phyloP scores from a whole-genome alignment of 2,329 filamentous ascomycete species.

The Penicillium corylophilum region DNA sequence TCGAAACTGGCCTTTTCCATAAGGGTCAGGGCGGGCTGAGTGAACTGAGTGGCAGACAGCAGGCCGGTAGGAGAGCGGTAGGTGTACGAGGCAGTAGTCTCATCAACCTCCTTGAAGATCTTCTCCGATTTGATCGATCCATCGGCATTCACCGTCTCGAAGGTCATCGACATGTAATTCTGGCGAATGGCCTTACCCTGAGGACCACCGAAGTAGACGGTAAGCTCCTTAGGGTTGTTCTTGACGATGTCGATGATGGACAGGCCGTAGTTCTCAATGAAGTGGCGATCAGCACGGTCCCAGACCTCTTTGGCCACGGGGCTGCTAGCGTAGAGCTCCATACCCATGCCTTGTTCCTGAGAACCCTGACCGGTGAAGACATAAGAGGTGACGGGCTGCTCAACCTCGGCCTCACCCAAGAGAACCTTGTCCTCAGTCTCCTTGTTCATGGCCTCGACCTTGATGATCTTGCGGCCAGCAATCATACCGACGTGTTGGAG shows the following conservation, averaged over 20 bases:
- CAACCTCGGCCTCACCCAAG: conserved; percentile 91
- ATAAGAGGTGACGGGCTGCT: conserved; percentile 94
- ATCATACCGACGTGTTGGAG: conserved; percentile 98
- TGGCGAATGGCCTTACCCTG: conserved; percentile 95
- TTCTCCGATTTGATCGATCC: conserved; percentile 96
- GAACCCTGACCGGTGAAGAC: conserved; percentile 98
- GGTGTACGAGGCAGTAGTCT: conserved; percentile 91
- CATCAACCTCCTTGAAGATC: conserved; percentile 97
- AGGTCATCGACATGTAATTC: conserved; percentile 99
- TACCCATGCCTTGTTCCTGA: conserved; percentile 99
- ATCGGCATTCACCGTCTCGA: conserved; percentile 92
- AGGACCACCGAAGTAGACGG: conserved; percentile 95
- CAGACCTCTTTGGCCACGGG: conserved; percentile 94
- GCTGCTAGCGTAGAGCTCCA: conserved; percentile 95
- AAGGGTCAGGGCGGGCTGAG: conserved; percentile 90
- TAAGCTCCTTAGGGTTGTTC: conserved; percentile 99
- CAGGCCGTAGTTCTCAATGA: conserved; percentile 98
- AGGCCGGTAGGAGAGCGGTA: conserved; percentile 94
- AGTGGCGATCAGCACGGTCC: conserved; percentile 96
- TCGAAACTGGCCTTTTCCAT: conserved; percentile 99
- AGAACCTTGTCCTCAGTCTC: conserved; percentile 97
- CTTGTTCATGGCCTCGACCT: conserved; percentile 93
- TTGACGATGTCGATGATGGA: conserved; percentile 98
- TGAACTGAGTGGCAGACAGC: conserved; percentile 96
- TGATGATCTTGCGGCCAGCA: conserved; percentile 97